Evolutionary conservation across 2,329 filamentous ascomycete species (phyloP).

Genomic region (Zymoseptoria pseudotritici): DNA sequence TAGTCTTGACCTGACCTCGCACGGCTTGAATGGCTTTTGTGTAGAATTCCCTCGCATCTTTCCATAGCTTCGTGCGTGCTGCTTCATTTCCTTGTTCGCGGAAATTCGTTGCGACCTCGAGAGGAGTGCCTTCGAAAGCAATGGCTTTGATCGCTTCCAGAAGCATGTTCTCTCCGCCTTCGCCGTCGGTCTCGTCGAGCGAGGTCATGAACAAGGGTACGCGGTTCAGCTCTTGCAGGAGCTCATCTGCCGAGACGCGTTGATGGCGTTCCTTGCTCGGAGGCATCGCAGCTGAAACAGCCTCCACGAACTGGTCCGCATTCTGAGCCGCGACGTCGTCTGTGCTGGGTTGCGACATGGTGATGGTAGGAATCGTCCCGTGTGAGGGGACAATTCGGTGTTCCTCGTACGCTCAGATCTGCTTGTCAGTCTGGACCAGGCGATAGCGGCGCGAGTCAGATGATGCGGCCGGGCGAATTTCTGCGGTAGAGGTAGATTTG

Average conservation of each 20-base stretch:
- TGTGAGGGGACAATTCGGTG: no score
- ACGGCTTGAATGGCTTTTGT: conserved; percentile 74
- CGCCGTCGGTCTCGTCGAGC: conserved; percentile 54
- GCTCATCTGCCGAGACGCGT: conserved; percentile 51
- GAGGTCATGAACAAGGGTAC: conserved; percentile 93
- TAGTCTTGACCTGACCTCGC: conserved; percentile 13
- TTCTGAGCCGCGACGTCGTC: conserved; percentile 2
- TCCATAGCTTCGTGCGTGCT: conserved; percentile 65
- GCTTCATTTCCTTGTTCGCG: conserved; percentile 89
- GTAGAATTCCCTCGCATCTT: conserved; percentile 86
- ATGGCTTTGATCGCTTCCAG: conserved; percentile 83
- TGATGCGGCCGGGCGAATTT: no score
- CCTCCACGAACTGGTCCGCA: conserved; percentile 17
- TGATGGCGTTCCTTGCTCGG: conserved; percentile 52
- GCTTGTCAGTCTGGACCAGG: no score
- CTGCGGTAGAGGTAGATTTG: no score
- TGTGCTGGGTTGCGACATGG: background rate
- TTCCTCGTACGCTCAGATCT: no score
- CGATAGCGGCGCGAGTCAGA: no score
- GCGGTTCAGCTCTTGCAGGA: conserved; percentile 59
- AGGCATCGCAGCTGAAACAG: conserved; percentile 42
- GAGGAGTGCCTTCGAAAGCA: conserved; percentile 83
- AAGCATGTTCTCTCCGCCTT: conserved; percentile 64
- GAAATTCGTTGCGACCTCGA: conserved; percentile 76
- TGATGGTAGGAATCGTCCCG: background rate